phyloP scores from a whole-genome alignment of 2,329 filamentous ascomycete genomes.

The Hypoxylon sp. region DNA sequence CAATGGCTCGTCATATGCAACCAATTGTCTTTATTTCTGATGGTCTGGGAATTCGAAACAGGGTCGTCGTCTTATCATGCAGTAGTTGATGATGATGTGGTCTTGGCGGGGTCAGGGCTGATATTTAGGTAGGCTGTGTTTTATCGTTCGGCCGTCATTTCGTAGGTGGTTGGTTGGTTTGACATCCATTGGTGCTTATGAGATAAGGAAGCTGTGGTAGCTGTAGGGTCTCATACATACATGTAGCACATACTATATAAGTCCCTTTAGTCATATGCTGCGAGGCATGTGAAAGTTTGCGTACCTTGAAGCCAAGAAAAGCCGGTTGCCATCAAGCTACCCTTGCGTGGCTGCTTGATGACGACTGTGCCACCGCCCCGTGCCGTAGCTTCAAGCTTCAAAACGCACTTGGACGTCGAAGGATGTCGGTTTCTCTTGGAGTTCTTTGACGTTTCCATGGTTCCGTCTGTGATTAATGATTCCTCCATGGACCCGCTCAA shows the following conservation, averaged over 20 bases:
- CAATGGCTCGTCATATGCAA: slow-evolving; percentile 29
- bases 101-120: slow-evolving; percentile 21
- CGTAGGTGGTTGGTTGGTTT: slow-evolving; percentile 12
- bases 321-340: slow-evolving; percentile 4
- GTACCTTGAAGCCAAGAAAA: slow-evolving; percentile 27
- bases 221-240: neutral
- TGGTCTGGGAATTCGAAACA: slow-evolving; percentile 14
- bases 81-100: slow-evolving; percentile 9
- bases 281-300: slow-evolving; percentile 35
- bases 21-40: slow-evolving; percentile 18
- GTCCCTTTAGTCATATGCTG: slow-evolving; percentile 18
- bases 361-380: slow-evolving; percentile 25
- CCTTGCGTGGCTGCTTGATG: slow-evolving; percentile 32
- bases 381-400: slow-evolving; percentile 17
- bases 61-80: slow-evolving; percentile 21
- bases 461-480: slow-evolving; percentile 24
- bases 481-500: slow-evolving; percentile 14
- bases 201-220: slow-evolving; percentile 20
- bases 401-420: slow-evolving; percentile 11
- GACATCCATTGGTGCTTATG: slow-evolving; percentile 18
- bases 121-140: slow-evolving; percentile 6
- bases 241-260: neutral
- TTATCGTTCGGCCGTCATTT: slow-evolving; percentile 15
- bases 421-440: neutral
- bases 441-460: slow-evolving; percentile 8